Evolutionary conservation across 192 early-diverging fungal genomes (phyloP), one percentile per base, ranked within the genome.

Genomic region (Backusella luteola): DNA sequence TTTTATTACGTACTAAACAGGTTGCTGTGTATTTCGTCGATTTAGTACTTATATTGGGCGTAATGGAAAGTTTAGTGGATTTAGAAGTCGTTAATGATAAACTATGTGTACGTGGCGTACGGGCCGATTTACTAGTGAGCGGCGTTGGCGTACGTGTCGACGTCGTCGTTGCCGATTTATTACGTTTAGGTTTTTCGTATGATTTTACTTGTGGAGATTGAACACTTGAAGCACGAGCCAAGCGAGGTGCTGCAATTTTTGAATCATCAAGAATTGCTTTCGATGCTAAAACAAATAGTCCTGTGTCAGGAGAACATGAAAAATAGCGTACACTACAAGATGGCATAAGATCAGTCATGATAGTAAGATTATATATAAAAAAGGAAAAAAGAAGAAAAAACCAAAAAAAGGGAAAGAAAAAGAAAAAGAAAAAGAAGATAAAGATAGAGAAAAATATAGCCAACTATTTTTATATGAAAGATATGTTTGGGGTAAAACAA

Each of bases 261-360:
- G 56, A 14, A 34, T 68, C 67, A 34, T 49, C 39, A 32, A 42
- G 21, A 32, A 75, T 44, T 34, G 75, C 76, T 53, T 81, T 81
- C n/a, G 59, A 59, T 14, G 76, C 73, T 34, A 81, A 42, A 12
- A 81, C 63, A 71, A 81, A 81, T 19, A 81, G 38, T 8, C 80
- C 80, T 29, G 76, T 66, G 11, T 81, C 68, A 15, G 70, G 71
- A 36, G 71, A 56, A 46, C 80, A 81, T 12, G 56, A 46, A 35
- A 81, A 81, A 53, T 81, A 81, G 6, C 69, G 73, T 3, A 77
- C 38, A 35, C 80, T 81, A 73, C 15, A 63, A 63, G 56, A 29
- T 63, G 26, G 23, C 9, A 63, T 63, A 29, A 63, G 26, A 63
- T 63, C 56, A 63, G 56, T 63, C 56, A 46, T 15, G 23, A 42